Base-by-base conservation (phyloP, 495 filamentous ascomycete genomes). In the Neurospora tetrasperma region DNA sequence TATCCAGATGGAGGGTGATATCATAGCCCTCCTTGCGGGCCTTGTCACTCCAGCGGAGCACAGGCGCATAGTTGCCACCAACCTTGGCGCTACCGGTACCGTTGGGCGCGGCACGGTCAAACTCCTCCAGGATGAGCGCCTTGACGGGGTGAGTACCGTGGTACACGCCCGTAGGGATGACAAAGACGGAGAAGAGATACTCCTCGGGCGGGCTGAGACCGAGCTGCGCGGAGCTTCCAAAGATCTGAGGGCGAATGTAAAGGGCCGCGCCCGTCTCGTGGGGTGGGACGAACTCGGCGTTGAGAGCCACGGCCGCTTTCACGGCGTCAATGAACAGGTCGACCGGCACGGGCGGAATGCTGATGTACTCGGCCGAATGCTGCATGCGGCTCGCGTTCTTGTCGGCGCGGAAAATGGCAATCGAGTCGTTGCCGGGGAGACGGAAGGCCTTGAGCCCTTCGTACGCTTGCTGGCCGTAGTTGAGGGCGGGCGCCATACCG, bases 371-470 rank as follows among this genome's bases (percentile, higher is more conserved):
- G 54, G 92, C 91, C 12, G 89, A 92, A 81, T 91, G 87, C 75
- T 89, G 88, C 87, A 97, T 88, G 70, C 94, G 92, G n/a, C 76
- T 82, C 10, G 94, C 94, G 79, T 97, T 97, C 74, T 88, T 85
- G 74, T 87, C 84, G 0, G 94, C 92, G 18, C 94, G 92, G 87
- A 97, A 97, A 75, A 97, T 86, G 74, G 88, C 85, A 79, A 97
- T 92, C 41, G 82, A 77, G 71, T 83, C 77, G 75, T 87, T 80
- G 43, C 85, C 83, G 40, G 91, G 89, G 42, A 87, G 86, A 43
- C 94, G 93, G 86, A 97, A 96, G 70, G 94, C 93, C 81, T 97
- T 98, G 72, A 97, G 86, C 11, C 94, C 94, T 77, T 97, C 94
- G 86, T 94, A 97, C 69, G 93, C 94, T 84, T 97, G 94, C 76